Evolutionary conservation across 805 yeast species (phyloP).

Genomic region (Phaffomyces antillensis): DNA sequence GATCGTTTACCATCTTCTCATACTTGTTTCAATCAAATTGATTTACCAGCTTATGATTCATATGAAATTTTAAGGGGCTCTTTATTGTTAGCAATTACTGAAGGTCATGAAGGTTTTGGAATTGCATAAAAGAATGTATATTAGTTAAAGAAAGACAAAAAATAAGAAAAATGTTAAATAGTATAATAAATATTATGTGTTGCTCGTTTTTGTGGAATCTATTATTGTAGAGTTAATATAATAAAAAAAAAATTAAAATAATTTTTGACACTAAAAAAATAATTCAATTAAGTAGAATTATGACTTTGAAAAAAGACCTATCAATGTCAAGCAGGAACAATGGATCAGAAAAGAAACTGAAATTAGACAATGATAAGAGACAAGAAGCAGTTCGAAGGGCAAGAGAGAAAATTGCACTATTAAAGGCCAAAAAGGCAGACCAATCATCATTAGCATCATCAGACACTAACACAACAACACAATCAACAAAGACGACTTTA

Average conservation of each 20-base stretch:
- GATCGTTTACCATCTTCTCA: constrained; percentile 93
- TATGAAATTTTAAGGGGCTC: constrained; percentile 82
- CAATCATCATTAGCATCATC: background rate
- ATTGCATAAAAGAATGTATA: constrained; percentile 41
- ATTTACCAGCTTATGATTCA: constrained; percentile 85
- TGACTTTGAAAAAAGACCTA: constrained; percentile 5
- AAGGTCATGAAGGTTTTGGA: constrained; percentile 96
- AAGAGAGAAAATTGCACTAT: constrained; percentile 8
- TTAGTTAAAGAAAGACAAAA: background rate
- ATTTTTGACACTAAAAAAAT: background rate
- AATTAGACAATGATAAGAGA: background rate
- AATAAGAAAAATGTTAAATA: background rate
- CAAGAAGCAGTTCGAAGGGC: constrained; percentile 7
- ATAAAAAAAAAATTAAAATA: background rate
- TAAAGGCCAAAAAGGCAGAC: constrained; percentile 4
- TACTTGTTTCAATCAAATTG: constrained; percentile 94
- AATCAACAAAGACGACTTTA: background rate
- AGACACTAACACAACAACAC: background rate
- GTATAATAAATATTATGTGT: background rate
- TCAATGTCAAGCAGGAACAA: background rate
- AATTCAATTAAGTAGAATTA: background rate
- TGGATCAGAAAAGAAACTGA: constrained; percentile 3
- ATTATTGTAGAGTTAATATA: background rate
- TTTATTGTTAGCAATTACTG: constrained; percentile 77
- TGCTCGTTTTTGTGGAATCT: background rate